Conservation (phyloP, 2,329 filamentous ascomycete genomes). For the Tympanopsis confertula region DNA sequence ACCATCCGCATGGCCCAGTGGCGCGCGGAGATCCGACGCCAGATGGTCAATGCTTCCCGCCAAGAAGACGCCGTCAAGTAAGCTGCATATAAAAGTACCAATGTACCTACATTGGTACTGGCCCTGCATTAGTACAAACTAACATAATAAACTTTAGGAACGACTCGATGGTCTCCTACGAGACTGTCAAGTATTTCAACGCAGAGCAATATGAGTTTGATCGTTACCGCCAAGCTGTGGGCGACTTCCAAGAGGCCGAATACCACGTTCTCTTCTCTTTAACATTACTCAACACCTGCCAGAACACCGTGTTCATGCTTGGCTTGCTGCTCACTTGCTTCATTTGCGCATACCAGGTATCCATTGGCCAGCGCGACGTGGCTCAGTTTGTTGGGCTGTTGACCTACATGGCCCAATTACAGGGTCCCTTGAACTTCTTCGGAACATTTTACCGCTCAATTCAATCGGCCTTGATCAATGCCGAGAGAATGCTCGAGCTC, state of each 20-base stretch:
- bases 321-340: slow-evolving; percentile 63
- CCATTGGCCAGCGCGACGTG: slow-evolving; percentile 49
- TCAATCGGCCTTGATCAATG: slow-evolving; percentile 93
- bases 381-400: slow-evolving; percentile 65
- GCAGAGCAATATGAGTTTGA: slow-evolving; percentile 69
- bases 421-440: slow-evolving; percentile 74
- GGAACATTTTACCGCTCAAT: slow-evolving; percentile 94
- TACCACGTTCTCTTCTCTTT: slow-evolving; percentile 67
- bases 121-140: slow-evolving; percentile 1
- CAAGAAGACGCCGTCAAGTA: slow-evolving; percentile 91
- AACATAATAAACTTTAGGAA: slow-evolving; percentile 31
- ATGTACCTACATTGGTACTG: slow-evolving; percentile 1
- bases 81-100: slow-evolving; percentile 14
- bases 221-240: slow-evolving; percentile 61
- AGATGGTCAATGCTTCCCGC: slow-evolving; percentile 89
- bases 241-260: slow-evolving; percentile 62
- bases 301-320: slow-evolving; percentile 69
- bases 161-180: slow-evolving; percentile 97
- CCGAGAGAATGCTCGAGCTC: slow-evolving; percentile 84
- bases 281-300: slow-evolving; percentile 70
- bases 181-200: slow-evolving; percentile 87
- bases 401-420: slow-evolving; percentile 69
- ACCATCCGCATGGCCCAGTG: slow-evolving; percentile 94
- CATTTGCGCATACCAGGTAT: slow-evolving; percentile 68
- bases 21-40: slow-evolving; percentile 75